Conservation (phyloP, 805 yeast species). For the Limtongia smithiae region DNA sequence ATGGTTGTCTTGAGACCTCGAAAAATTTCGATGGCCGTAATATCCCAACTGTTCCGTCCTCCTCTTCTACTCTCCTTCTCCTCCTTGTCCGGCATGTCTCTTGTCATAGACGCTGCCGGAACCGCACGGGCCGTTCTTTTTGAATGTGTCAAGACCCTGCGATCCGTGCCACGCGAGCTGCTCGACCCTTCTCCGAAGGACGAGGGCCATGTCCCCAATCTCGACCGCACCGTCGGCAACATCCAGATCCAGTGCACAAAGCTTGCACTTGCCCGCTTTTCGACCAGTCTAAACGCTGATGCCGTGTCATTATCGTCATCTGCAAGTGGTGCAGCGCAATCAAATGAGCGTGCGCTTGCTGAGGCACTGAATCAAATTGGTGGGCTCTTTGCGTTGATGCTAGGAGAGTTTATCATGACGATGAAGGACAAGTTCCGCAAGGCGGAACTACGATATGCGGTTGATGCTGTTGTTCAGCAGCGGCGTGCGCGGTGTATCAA, state of each 20-base stretch:
- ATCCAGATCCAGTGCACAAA: slow-evolving; percentile 19
- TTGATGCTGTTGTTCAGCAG: slow-evolving; percentile 1
- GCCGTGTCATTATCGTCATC: not conserved
- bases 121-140: too few species aligned
- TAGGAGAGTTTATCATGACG: slow-evolving; percentile 3
- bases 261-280: slow-evolving; percentile 19
- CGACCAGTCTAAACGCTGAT: slow-evolving; percentile 7
- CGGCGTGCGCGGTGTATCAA: slow-evolving; percentile 8
- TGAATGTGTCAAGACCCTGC: too few species aligned
- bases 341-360: slow-evolving; percentile 4
- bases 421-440: not conserved
- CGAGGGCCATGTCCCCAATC: not conserved
- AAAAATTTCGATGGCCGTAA: too few species aligned
- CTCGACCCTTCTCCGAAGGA: too few species aligned
- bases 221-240: slow-evolving; percentile 15
- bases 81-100: not conserved
- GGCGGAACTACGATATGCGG: slow-evolving; percentile 5
- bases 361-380: slow-evolving; percentile 10
- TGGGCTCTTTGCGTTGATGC: slow-evolving; percentile 5
- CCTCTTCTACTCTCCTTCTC: too few species aligned
- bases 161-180: too few species aligned
- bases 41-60: too few species aligned
- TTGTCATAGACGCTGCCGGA: too few species aligned
- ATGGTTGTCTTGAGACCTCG: too few species aligned
- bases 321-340: not conserved